Conservation (phyloP, 2,329 filamentous ascomycete genomes). For the Aspergillus jensenii region DNA sequence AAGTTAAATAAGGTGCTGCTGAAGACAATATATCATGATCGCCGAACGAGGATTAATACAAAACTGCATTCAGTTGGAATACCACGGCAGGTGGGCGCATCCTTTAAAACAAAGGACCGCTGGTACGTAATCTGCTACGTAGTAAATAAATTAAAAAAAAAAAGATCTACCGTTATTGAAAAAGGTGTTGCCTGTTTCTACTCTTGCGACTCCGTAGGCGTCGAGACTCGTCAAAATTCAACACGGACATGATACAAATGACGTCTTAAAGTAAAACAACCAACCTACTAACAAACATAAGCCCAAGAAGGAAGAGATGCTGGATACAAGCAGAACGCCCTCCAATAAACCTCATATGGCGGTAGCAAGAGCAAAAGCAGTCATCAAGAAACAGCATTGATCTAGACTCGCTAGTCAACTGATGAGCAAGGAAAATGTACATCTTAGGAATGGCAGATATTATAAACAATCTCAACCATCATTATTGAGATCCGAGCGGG, state of each 20-base stretch:
- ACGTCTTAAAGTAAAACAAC: neutral
- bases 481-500: slow-evolving; percentile 26
- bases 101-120: too few relatives aligned
- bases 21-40: too few relatives aligned
- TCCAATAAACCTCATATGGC: slow-evolving; percentile 6
- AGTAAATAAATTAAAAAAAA: too few relatives aligned
- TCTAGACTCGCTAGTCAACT: slow-evolving; percentile 35
- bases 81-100: too few relatives aligned
- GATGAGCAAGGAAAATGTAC: slow-evolving; percentile 37
- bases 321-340: slow-evolving; percentile 13
- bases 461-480: slow-evolving; percentile 35
- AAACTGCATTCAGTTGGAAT: too few relatives aligned
- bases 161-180: neutral
- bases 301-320: slow-evolving; percentile 2
- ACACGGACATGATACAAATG: neutral
- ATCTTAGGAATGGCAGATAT: slow-evolving; percentile 36
- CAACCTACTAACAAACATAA: slow-evolving; percentile 1
- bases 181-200: neutral
- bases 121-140: too few relatives aligned
- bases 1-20: too few relatives aligned
- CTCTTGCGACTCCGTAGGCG: neutral
- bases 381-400: slow-evolving; percentile 13
- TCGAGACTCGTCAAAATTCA: neutral
- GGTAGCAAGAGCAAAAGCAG: neutral
- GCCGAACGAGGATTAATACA: too few relatives aligned